phyloP scores from a whole-genome alignment of 208 protist species.

The Blastocrithidia nonstop region DNA sequence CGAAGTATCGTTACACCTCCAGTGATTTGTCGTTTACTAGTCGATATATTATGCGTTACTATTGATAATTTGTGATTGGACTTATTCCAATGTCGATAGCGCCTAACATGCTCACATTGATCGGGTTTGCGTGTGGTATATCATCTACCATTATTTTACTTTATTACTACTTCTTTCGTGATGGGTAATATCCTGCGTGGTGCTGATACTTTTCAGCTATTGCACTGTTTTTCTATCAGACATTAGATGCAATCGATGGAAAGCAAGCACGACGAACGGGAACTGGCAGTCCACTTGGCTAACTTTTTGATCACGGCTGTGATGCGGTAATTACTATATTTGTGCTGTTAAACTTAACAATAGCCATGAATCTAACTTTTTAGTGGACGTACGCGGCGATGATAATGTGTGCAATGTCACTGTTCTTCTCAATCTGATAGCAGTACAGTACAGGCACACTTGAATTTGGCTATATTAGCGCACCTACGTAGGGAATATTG shows the following conservation, averaged over 20 bases:
- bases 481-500: constrained; percentile 79
- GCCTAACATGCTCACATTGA: constrained; percentile 77
- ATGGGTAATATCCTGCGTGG: constrained; percentile 63
- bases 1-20: constrained; percentile 72
- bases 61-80: constrained; percentile 77
- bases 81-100: constrained; percentile 80
- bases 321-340: constrained; percentile 80
- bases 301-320: constrained; percentile 94
- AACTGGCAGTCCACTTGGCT: constrained; percentile 82
- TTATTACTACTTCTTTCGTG: constrained; percentile 38
- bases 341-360: constrained; percentile 37
- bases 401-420: constrained; percentile 21
- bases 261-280: constrained; percentile 90
- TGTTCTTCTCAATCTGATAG: constrained; percentile 78
- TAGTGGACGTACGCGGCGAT: constrained; percentile 31
- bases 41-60: constrained; percentile 59
- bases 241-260: constrained; percentile 91
- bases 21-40: constrained; percentile 53
- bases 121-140: constrained; percentile 58
- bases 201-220: constrained; percentile 59
- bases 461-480: constrained; percentile 79
- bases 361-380: constrained; percentile 22
- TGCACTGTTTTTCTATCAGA: constrained; percentile 81
- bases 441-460: constrained; percentile 85
- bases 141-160: constrained; percentile 42